A percentile compares a stretch with the other conserved stretches of the same genome.
phyloP scores from a whole-genome alignment of 148 eudicot species.

The Silene latifolia region DNA sequence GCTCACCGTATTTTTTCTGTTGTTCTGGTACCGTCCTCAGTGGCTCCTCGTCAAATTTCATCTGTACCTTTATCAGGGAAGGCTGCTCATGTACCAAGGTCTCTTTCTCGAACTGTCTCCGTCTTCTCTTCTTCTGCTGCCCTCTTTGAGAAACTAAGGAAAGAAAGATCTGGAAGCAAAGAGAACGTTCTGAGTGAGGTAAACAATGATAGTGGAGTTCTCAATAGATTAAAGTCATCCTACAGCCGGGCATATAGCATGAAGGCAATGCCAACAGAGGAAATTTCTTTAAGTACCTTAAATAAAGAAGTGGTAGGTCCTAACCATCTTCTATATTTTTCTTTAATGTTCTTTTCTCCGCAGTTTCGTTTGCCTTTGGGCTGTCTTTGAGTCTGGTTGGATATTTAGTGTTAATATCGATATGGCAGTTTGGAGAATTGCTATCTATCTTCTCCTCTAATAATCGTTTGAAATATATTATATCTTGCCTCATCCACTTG shows the following conservation, averaged over 20 bases:
- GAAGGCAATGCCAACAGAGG: constrained; percentile 40
- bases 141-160: constrained; percentile 73
- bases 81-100: constrained; percentile 50
- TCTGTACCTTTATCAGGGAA: constrained; percentile 31
- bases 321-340: neutral
- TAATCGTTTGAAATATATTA: no score
- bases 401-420: constrained; percentile 1
- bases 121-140: constrained; percentile 99
- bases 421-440: neutral
- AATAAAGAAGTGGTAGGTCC: constrained; percentile 54
- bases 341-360: neutral
- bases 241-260: constrained; percentile 62
- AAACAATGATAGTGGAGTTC: constrained; percentile 44
- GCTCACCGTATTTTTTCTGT: constrained; percentile 92
- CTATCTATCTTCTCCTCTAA: no score
- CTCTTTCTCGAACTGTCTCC: constrained; percentile 91
- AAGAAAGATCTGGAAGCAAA: constrained; percentile 45
- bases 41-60: constrained; percentile 54
- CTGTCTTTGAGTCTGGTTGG: neutral
- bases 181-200: constrained; percentile 36
- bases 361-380: neutral
- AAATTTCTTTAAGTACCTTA: constrained; percentile 26
- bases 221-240: constrained; percentile 68
- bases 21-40: constrained; percentile 94
- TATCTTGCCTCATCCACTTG: no score